Base-by-base conservation (phyloP, 495 filamentous ascomycete species). In the Neurospora africana region DNA sequence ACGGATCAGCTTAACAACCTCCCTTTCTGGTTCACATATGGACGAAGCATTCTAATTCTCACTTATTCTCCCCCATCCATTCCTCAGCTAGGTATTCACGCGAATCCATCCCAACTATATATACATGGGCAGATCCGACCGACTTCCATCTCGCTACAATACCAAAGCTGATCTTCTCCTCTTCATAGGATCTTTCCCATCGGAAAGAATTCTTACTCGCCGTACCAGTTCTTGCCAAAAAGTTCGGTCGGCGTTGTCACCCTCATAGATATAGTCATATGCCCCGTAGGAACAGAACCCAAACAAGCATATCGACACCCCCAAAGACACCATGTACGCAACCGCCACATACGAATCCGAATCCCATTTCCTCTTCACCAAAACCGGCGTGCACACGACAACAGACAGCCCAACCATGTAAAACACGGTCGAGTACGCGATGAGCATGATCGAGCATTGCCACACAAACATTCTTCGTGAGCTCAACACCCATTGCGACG, bases 381-480 rank as follows among this genome's bases (percentile, higher is more conserved):
- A 30, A 70, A 73, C 11, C 33, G 72, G 72, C 0, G 72, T 73
- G 72, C 68, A 61, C 27, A 70, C 72, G 11, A 73, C 72, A 3
- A 73, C 68, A 1, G 15, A 36, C 33, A 73, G 4, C 4, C 72
- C 72, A 1, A 73, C 27, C 5, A 70, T 23, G 38, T 73, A 73
- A 23, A 73, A 70, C 0, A 70, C 19, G 23, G 72, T 68, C 19
- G 72, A 70, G 4, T 67, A 73, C 19, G 72, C 30, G 3, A 73
- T 70, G 9, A 73, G 43, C 72, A 73, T 73, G 27, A 70, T 73
- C 0, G 72, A 21, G 15, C 72, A 73, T 33, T 73, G 72, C 72
- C 72, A 73, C 5, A 36, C 33, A 3, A 73, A 73, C 35, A 70
- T 15, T 4, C n/a, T 44, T 19, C 68, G 27, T 47, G 68, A 65